phyloP scores from a whole-genome alignment of 768 basidiomycete species.

The Lanmaoa rubissima region DNA sequence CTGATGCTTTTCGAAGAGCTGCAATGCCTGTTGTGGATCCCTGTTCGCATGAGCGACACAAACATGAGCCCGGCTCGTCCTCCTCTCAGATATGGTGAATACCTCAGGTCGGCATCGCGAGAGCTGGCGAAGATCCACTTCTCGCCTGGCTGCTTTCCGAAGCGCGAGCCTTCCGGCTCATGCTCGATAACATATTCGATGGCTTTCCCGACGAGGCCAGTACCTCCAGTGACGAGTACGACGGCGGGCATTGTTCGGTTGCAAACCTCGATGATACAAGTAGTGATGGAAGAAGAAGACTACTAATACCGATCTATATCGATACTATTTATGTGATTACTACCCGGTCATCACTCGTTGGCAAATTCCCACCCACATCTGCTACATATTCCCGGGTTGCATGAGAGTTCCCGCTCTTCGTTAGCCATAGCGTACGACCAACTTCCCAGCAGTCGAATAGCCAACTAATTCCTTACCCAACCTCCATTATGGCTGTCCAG shows the following conservation, averaged over 20 bases:
- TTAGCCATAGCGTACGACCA: constrained; percentile 1
- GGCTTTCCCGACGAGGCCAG: constrained; percentile 84
- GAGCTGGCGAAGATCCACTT: constrained; percentile 83
- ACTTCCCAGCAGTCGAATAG: constrained; percentile 3
- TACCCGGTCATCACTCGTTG: background rate
- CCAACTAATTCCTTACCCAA: background rate
- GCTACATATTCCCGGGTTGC: background rate
- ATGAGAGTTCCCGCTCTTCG: constrained; percentile 12
- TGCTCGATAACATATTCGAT: constrained; percentile 76
- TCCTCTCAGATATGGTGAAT: constrained; percentile 4
- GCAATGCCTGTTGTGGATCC: constrained; percentile 63
- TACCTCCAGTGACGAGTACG: constrained; percentile 81
- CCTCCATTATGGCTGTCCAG: constrained; percentile 31
- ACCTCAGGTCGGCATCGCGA: constrained; percentile 85
- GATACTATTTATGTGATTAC: background rate
- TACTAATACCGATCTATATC: background rate
- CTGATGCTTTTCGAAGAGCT: constrained; percentile 85
- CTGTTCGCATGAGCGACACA: constrained; percentile 37
- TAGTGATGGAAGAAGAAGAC: background rate
- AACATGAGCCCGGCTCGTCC: background rate
- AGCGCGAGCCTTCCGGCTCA: constrained; percentile 75
- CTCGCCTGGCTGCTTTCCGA: constrained; percentile 74
- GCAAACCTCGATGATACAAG: background rate
- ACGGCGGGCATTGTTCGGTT: constrained; percentile 37
- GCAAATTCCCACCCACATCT: constrained; percentile 17